Percentiles rank a stretch among this genome's conserved stretches.
Conservation (phyloP, 2,329 filamentous ascomycete species). For the Paracorniculantispora psalliotae region DNA sequence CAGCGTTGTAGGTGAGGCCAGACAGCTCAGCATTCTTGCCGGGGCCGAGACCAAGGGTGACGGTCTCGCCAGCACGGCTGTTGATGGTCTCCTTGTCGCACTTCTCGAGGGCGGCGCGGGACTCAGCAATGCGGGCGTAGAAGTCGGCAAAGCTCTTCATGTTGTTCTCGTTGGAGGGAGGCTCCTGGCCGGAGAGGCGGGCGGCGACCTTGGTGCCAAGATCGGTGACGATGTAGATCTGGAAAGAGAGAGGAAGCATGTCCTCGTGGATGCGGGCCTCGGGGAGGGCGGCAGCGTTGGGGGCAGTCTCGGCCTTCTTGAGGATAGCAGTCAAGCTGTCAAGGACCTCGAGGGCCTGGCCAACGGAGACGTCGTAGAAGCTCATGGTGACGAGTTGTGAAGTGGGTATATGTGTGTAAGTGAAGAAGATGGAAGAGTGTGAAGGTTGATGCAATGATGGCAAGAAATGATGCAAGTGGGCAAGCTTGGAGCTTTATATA, state of each 20-base stretch:
- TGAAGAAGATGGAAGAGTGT: not conserved
- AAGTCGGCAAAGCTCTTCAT: conserved; percentile 30
- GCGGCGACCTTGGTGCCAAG: conserved; percentile 27
- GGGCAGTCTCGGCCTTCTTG: conserved; percentile 30
- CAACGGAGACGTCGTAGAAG: conserved; percentile 37
- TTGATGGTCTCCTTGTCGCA: conserved; percentile 31
- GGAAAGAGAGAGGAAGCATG: conserved; percentile 40
- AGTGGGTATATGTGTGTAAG: not conserved
- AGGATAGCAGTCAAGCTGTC: conserved; percentile 30
- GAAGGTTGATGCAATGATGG: not conserved
- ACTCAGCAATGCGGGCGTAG: conserved; percentile 29
- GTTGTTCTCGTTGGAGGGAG: conserved; percentile 19
- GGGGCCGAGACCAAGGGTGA: conserved; percentile 29
- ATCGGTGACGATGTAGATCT: conserved; percentile 32
- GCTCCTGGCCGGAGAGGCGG: conserved; percentile 29
- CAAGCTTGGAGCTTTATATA: conserved; percentile 7
- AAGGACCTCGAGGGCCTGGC: conserved; percentile 27
- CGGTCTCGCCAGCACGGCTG: conserved; percentile 22
- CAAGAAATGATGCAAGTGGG: not conserved
- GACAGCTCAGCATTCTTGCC: conserved; percentile 22
- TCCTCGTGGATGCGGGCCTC: conserved; percentile 32
- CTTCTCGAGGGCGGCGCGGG: conserved; percentile 26
- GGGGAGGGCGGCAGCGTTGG: conserved; percentile 28
- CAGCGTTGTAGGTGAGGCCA: conserved; percentile 38
- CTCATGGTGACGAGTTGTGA: conserved; percentile 26